phyloP scores from a whole-genome alignment of 805 yeast genomes.

The Danielozyma ontarioensis region DNA sequence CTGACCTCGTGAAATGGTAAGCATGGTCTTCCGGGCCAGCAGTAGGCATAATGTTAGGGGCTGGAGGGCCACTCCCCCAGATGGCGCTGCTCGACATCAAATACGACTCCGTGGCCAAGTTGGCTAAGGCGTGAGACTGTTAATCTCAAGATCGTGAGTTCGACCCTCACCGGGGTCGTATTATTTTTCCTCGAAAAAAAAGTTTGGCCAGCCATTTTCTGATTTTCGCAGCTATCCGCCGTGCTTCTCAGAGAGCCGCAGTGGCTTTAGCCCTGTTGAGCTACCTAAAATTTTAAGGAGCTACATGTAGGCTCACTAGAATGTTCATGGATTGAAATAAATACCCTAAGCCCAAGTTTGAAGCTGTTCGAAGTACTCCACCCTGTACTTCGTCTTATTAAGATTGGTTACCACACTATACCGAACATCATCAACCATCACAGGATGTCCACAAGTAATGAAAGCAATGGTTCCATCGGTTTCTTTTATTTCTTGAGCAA shows the following conservation, averaged over 20 bases:
- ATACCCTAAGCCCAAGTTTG: conserved; percentile 12
- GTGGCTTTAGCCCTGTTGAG: too few species aligned
- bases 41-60: too few species aligned
- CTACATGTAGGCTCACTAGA: too few species aligned
- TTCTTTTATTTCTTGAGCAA: conserved; percentile 10
- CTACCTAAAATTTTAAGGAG: too few species aligned
- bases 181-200: background rate
- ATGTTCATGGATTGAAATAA: too few species aligned
- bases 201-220: too few species aligned
- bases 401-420: conserved; percentile 8
- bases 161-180: conserved; percentile 1
- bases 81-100: too few species aligned
- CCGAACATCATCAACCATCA: conserved; percentile 11
- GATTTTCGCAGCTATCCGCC: too few species aligned
- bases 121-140: conserved; percentile 1
- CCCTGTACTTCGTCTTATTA: conserved; percentile 11
- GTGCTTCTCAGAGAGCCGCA: too few species aligned
- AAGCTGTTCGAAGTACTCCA: conserved; percentile 14
- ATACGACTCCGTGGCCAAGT: background rate
- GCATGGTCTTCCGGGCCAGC: too few species aligned
- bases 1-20: too few species aligned
- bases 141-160: background rate
- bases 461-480: conserved; percentile 9
- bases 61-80: too few species aligned
- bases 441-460: conserved; percentile 14